Base-by-base conservation (phyloP, 2,329 filamentous ascomycete species). In the Nothopassalora personata region DNA sequence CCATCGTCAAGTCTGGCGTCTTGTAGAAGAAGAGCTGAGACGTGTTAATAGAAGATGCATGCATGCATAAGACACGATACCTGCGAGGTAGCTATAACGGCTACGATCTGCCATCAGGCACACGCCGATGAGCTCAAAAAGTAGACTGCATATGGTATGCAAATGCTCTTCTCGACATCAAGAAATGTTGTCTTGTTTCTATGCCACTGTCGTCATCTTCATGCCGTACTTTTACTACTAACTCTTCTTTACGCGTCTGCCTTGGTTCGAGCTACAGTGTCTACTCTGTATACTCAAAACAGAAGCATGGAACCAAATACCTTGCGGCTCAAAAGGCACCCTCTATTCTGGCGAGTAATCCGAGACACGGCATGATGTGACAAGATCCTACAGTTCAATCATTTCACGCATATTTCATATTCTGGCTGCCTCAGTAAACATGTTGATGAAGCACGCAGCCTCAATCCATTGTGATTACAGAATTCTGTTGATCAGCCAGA, bases 1-100 rank as follows among this genome's bases (percentile, higher is more conserved):
- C 77, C 70, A 86, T 86, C 69, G 74, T 79, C 60, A 72, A 45
- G 15, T 45, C 55, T 34, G 55, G 55, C 11, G 34, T 30, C 30
- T 30, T 49, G 23, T 49, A 51, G 49, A 19, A 18, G 49, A 51
- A n/a, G 9, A 30, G 30, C 49, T 34, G 27, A 19, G 27, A 31
- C 30, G 27, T 27, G 9, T n/a, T n/a, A 33, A 53, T 11, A 28
- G 51, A 53, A 53, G 51, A 53, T 53, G 51, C 56, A 53, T 53
- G 51, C 56, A 53, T 48, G 28, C 28, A 51, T 7, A 51, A 10
- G 30, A 34, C n/a, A 19, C 28, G 49, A 51, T 34, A 51, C 28
- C 39, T 39, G 49, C 58, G 49, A 49, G 50, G 13, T 49, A 54
- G 43, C 54, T 45, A 53, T 28, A 9, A 31, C 28, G 53, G 34